phyloP scores from a whole-genome alignment of 176 grass and related monocot genomes.

The maize (Zea mays) region DNA sequence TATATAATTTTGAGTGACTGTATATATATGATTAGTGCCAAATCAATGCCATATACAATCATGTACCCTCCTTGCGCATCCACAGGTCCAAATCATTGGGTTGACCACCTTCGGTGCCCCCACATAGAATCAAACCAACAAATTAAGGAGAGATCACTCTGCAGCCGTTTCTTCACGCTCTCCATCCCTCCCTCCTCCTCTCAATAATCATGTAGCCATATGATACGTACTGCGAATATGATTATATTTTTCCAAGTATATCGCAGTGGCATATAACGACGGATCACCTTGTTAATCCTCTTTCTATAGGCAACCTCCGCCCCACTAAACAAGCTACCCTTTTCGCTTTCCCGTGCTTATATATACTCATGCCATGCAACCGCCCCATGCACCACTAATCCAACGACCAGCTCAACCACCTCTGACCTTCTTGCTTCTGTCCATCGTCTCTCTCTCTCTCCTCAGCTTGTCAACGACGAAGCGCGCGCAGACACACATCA shows the following conservation, averaged over 20 bases:
- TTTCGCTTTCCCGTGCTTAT: constrained; percentile 54
- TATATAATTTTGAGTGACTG: too few species aligned
- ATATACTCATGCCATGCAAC: constrained; percentile 67
- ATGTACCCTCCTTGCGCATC: too few species aligned
- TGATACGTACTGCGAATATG: neutral
- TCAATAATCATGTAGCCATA: too few species aligned
- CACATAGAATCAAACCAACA: too few species aligned
- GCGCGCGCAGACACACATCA: neutral
- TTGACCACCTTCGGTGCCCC: too few species aligned
- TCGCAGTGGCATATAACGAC: constrained; percentile 33
- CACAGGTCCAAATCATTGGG: too few species aligned
- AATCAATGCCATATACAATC: too few species aligned
- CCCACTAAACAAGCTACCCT: constrained; percentile 34
- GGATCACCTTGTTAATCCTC: constrained; percentile 37
- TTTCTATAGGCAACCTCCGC: constrained; percentile 46
- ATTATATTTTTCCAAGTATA: neutral
- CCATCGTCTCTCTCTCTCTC: neutral
- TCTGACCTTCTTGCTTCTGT: neutral
- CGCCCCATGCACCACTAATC: constrained; percentile 51
- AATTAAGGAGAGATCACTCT: too few species aligned
- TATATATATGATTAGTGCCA: too few species aligned
- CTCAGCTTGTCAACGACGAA: constrained; percentile 31
- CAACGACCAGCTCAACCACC: constrained; percentile 46
- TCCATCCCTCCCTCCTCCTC: too few species aligned
- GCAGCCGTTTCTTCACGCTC: too few species aligned